Percentiles rank a stretch among this genome's conserved stretches.
These are phyloP conservation scores for Lipomyces chichibuensis DNA, from an alignment of 805 yeast species.

Conservation along the genomic window DNA sequence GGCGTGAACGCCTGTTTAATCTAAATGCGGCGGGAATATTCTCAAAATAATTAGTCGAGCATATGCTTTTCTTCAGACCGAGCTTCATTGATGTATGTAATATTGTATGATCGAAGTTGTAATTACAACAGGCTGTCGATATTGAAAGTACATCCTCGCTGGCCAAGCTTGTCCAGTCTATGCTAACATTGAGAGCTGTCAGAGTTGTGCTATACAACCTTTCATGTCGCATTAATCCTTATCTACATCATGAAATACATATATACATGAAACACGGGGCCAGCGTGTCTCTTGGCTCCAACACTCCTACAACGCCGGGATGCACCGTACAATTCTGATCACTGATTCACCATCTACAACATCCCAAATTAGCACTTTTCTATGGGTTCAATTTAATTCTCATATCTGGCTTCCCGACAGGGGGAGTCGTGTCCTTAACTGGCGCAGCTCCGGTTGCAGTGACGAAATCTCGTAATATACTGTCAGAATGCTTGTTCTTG, in stretches of 20 bases:
- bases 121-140: too few relatives aligned
- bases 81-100: not conserved
- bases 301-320: not conserved
- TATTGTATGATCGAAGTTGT: too few relatives aligned
- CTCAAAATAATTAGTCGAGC: not conserved
- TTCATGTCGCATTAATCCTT: too few relatives aligned
- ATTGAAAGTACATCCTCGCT: too few relatives aligned
- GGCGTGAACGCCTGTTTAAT: not conserved
- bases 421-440: conserved; percentile 2
- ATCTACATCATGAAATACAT: not conserved
- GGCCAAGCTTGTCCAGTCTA: too few relatives aligned
- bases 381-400: conserved; percentile 15
- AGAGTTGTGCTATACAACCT: too few relatives aligned
- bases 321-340: not conserved
- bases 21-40: not conserved
- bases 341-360: not conserved
- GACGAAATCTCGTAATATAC: conserved; percentile 63
- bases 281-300: not conserved
- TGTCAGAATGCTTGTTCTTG: conserved; percentile 52
- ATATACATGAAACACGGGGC: not conserved
- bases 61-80: not conserved
- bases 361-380: not conserved
- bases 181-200: too few relatives aligned
- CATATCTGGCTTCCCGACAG: conserved; percentile 15
- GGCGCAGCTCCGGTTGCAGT: conserved; percentile 12